phyloP scores from a whole-genome alignment of 495 filamentous ascomycete genomes.

The Cudoniella acicularis region DNA sequence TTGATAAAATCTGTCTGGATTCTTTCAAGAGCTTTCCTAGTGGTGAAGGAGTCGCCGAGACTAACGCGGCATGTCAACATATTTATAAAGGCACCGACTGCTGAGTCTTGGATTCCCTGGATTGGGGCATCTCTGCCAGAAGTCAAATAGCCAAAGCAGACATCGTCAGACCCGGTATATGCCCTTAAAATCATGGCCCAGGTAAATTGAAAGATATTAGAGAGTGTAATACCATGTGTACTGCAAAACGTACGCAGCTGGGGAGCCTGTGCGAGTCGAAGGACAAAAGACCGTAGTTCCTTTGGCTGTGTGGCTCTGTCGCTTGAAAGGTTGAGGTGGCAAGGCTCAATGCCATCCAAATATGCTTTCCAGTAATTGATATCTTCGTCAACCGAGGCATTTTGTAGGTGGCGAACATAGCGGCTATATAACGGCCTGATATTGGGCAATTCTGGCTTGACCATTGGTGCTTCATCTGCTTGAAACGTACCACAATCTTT shows the following conservation, averaged over 20 bases:
- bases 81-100: slow-evolving; percentile 22
- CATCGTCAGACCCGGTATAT: slow-evolving; percentile 48
- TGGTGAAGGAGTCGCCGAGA: neutral
- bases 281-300: neutral
- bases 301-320: neutral
- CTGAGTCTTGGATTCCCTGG: slow-evolving; percentile 19
- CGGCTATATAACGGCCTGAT: slow-evolving; percentile 5
- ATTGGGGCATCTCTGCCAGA: slow-evolving; percentile 20
- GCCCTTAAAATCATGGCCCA: slow-evolving; percentile 54
- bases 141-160: slow-evolving; percentile 48
- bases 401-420: slow-evolving; percentile 1
- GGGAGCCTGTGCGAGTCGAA: neutral
- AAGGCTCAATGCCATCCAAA: slow-evolving; percentile 7
- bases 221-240: neutral
- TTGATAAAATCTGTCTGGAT: neutral
- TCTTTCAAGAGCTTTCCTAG: neutral
- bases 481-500: neutral
- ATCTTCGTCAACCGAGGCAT: neutral
- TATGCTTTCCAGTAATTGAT: slow-evolving; percentile 17
- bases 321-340: neutral
- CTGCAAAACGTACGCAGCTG: slow-evolving; percentile 1
- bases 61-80: slow-evolving; percentile 9
- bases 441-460: neutral
- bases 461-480: neutral
- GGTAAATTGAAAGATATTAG: slow-evolving; percentile 40